These are phyloP conservation scores for Hyphopichia homilentoma DNA, from an alignment of 805 yeast species.

Conservation along the genomic window DNA sequence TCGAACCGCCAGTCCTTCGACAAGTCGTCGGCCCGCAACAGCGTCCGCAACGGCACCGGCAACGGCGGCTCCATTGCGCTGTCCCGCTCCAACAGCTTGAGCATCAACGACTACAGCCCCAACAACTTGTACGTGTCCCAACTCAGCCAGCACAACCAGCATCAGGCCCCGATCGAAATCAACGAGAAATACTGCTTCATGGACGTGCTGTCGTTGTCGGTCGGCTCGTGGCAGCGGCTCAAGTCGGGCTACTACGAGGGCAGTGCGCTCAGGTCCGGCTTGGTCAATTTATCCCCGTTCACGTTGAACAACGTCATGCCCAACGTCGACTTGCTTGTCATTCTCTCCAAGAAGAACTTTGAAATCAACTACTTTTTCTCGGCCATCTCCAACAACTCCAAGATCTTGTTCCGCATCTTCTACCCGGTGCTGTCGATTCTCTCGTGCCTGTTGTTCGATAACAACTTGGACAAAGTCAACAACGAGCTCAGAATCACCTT, in stretches of 20 bases:
- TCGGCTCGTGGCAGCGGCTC: constrained; percentile 79
- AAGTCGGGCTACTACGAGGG: constrained; percentile 55
- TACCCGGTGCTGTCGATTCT: constrained; percentile 61
- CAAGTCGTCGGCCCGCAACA: constrained; percentile 3
- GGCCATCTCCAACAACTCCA: constrained; percentile 64
- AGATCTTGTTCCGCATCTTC: constrained; percentile 68
- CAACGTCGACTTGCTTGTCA: constrained; percentile 66
- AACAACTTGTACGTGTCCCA: constrained; percentile 5
- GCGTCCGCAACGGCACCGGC: background rate
- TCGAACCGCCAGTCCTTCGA: too few species aligned
- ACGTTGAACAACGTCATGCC: constrained; percentile 61
- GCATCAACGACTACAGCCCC: constrained; percentile 2
- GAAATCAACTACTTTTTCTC: constrained; percentile 78
- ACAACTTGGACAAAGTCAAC: constrained; percentile 35
- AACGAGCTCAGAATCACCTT: constrained; percentile 49
- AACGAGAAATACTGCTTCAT: constrained; percentile 68
- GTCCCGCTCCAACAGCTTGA: background rate
- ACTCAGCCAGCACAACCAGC: constrained; percentile 3
- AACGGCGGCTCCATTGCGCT: background rate
- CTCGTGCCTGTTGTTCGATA: constrained; percentile 54
- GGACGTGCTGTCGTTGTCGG: constrained; percentile 65
- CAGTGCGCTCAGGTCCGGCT: constrained; percentile 40
- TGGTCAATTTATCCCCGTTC: constrained; percentile 63
- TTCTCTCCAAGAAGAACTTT: constrained; percentile 63
- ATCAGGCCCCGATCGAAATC: constrained; percentile 41